Evolutionary conservation across 768 basidiomycete genomes (phyloP).

Genomic region (Infundibulicybe gibba): DNA sequence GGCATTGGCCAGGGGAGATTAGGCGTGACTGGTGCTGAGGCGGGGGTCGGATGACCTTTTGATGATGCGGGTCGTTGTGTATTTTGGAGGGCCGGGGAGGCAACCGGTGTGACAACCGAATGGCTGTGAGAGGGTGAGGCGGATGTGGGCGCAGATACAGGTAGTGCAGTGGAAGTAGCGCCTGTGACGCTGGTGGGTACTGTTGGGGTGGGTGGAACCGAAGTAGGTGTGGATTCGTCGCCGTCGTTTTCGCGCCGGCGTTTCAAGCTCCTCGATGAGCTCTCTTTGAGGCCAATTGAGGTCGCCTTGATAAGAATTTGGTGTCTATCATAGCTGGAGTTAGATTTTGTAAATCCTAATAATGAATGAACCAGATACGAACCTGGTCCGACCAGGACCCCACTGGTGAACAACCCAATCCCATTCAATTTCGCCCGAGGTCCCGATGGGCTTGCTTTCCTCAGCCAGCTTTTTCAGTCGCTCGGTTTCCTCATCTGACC

Average conservation of each 20-base stretch:
- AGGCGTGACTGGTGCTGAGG: slow-evolving; percentile 17
- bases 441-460: slow-evolving; percentile 47
- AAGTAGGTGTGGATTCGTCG: slow-evolving; percentile 11
- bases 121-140: slow-evolving; percentile 36
- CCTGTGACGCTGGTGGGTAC: slow-evolving; percentile 17
- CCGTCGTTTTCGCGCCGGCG: slow-evolving; percentile 14
- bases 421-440: slow-evolving; percentile 71
- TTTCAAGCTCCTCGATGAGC: slow-evolving; percentile 48
- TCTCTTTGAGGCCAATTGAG: slow-evolving; percentile 73
- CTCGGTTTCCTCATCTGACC: slow-evolving; percentile 78
- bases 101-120: slow-evolving; percentile 39
- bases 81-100: slow-evolving; percentile 50
- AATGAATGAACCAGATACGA: slow-evolving; percentile 11
- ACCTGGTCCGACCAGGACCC: slow-evolving; percentile 75
- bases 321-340: slow-evolving; percentile 47
- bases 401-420: slow-evolving; percentile 73
- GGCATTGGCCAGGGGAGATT: slow-evolving; percentile 70
- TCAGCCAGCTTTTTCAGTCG: slow-evolving; percentile 66
- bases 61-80: slow-evolving; percentile 34
- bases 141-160: slow-evolving; percentile 20
- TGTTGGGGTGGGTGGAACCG: slow-evolving; percentile 26
- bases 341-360: not conserved
- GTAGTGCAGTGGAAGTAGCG: slow-evolving; percentile 12
- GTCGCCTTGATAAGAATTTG: slow-evolving; percentile 84
- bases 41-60: not conserved